A percentile compares a stretch with the other conserved stretches of the same genome.
Evolutionary conservation across 257 asterid species (phyloP).

Genomic region (Nicotiana tomentosiformis): DNA sequence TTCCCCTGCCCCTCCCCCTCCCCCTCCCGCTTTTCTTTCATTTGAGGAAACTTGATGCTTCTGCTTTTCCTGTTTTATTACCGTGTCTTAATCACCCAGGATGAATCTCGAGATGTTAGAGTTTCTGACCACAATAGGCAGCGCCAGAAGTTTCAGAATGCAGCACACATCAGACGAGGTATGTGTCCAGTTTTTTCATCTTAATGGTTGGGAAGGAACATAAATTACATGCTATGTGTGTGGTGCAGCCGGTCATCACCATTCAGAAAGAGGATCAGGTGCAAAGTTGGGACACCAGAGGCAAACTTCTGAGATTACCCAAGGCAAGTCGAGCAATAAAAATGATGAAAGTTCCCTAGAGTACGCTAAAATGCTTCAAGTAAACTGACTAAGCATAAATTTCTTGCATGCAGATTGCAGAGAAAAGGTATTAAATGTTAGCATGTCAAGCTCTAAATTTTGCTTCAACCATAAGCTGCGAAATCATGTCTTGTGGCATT

Average conservation of each 20-base stretch:
- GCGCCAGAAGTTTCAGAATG: conserved; percentile 38
- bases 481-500: conserved; percentile 19
- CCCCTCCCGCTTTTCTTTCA: not conserved
- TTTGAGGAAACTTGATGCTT: not conserved
- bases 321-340: conserved; percentile 26
- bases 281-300: conserved; percentile 18
- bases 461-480: not conserved
- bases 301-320: conserved; percentile 20
- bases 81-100: conserved; percentile 34
- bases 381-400: conserved; percentile 10
- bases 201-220: not conserved
- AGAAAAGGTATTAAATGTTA: conserved; percentile 35
- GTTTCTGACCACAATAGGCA: conserved; percentile 47
- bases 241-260: conserved; percentile 37
- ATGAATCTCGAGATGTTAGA: conserved; percentile 37
- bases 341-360: conserved; percentile 19
- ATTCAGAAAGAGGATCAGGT: conserved; percentile 24
- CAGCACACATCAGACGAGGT: conserved; percentile 10
- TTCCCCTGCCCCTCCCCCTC: not conserved
- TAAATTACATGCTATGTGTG: not conserved
- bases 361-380: conserved; percentile 14
- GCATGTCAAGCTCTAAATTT: conserved; percentile 10
- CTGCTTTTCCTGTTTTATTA: not conserved
- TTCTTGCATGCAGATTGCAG: conserved; percentile 21
- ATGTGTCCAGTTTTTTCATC: not conserved